Base-by-base conservation (phyloP, 2,329 filamentous ascomycete genomes). In the Cercospora nicotianae region DNA sequence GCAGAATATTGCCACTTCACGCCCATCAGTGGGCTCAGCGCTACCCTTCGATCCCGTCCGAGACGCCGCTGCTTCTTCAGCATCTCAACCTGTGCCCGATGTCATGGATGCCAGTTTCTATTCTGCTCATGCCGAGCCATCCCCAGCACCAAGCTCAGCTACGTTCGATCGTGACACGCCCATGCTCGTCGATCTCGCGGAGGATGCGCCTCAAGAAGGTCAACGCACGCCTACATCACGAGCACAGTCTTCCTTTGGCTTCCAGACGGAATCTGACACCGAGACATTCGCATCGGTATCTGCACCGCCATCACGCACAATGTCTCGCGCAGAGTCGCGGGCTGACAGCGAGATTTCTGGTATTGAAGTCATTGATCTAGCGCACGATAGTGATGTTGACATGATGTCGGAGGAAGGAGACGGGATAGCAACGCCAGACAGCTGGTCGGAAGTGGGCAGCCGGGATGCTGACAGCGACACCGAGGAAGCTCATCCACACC, bases 381-480 rank as follows among this genome's bases (percentile, higher is more conserved):
- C 70, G 4, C 76, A 77, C 6, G 76, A 79, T 39, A 77, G 75
- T 53, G 77, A 79, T 63, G 72, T 76, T 7, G 77, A 77, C 59
- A 74, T 78, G 68, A 69, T 79, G 9, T 77, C 76, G 12, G 76
- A 77, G 57, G 77, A 77, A 45, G 73, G 75, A n/a, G 73, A 75
- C 60, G 77, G 78, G 26, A 72, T 79, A 51, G 69, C 69, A 23
- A 80, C 78, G 16, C 78, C 78, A 1, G 75, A 77, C 51, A 78
- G 75, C 64, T 80, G 78, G 78, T 77, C 75, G 1, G 78, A 80
- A 51, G 75, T 80, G n/a, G 78, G 77, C 1, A 77, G 75, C 63
- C 67, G 76, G 16, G 77, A 78, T 67, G 76, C 70, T 13, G 77
- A 79, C 36, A 77, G 75, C 55, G 77, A 78, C 59, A 63, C 61